Evolutionary conservation across 2,329 filamentous ascomycete genomes (phyloP), one percentile per base, ranked within the genome.

Genomic region (Lasiodiplodia sp.): DNA sequence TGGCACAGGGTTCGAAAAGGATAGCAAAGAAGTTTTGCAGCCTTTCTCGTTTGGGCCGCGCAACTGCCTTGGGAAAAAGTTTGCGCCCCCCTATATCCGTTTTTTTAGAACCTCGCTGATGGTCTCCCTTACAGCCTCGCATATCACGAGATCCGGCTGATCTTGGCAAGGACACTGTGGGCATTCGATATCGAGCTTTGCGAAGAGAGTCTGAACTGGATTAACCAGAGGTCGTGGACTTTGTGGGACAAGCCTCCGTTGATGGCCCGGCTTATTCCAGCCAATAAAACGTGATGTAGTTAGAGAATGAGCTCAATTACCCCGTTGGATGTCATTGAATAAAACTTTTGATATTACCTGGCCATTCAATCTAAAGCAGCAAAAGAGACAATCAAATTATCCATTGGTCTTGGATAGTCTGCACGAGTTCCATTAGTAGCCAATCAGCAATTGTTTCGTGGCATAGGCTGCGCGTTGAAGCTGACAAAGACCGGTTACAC

Each of bases 81-180:
- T n/a, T n/a, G n/a, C n/a, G n/a, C n/a, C n/a, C n/a, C 37, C 67
- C 28, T 14, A 16, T 40, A 10, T 8, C 40, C 40, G 16, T 18
- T 56, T 1, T 52, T 1, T 37, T 3, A 8, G 11, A 16, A 3
- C 4, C 3, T 6, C 10, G 34, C 28, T 47, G 12, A 44, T 49
- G 69, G 34, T 56, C 67, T 16, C 38, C 4, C n/a, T 16, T 37
- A 12, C 21, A 79, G 66, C 40, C 71, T 81, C 12, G 79, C 79
- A 1, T 77, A 77, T 60, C 74, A 76, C 14, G 79, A 81, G 68
- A 76, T 79, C 70, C 72, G 77, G 3, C 51, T 83, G 1, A 77
- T 80, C 1, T 68, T 83, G 21, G 74, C 80, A 8, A 79, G 78
- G 66, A 53, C 83, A 28, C 38, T 83, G 1, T 83, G 74, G 72